These are phyloP conservation scores for Camellia lanceoleosa DNA, from an alignment of 148 eudicot species.

Conservation along the genomic window DNA sequence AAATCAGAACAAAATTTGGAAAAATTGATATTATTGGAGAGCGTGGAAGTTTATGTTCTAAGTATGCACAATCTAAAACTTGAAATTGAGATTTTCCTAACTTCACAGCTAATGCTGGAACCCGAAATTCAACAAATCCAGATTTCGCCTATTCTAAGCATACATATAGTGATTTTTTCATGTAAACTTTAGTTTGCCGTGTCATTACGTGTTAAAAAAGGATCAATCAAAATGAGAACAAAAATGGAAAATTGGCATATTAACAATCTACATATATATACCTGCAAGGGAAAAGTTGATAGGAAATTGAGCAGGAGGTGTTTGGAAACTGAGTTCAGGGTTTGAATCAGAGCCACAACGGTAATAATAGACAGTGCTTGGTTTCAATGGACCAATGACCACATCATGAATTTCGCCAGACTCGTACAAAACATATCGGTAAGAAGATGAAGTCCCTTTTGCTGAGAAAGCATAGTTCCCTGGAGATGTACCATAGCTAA, in stretches of 20 bases:
- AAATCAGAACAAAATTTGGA: too few relatives aligned
- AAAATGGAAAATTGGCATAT: not conserved
- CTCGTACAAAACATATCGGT: constrained; percentile 37
- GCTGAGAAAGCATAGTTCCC: constrained; percentile 32
- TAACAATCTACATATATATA: not conserved
- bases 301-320: constrained; percentile 58
- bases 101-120: too few relatives aligned
- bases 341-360: constrained; percentile 42
- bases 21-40: too few relatives aligned
- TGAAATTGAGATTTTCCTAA: too few relatives aligned
- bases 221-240: not conserved
- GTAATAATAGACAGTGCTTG: constrained; percentile 53
- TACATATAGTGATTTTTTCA: too few relatives aligned
- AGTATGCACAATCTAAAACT: too few relatives aligned
- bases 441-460: constrained; percentile 38
- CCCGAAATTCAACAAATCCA: too few relatives aligned
- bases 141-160: too few relatives aligned
- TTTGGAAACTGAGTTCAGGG: constrained; percentile 52
- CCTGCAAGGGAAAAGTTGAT: constrained; percentile 60
- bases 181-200: too few relatives aligned
- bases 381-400: constrained; percentile 54
- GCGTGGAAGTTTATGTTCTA: too few relatives aligned
- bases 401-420: constrained; percentile 62
- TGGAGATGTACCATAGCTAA: constrained; percentile 53
- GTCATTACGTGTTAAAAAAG: too few relatives aligned